A percentile compares a stretch with the other conserved stretches of the same genome.
Evolutionary conservation across 331 rosid species (phyloP).

Genomic region (Erythrophleum ivorense): DNA sequence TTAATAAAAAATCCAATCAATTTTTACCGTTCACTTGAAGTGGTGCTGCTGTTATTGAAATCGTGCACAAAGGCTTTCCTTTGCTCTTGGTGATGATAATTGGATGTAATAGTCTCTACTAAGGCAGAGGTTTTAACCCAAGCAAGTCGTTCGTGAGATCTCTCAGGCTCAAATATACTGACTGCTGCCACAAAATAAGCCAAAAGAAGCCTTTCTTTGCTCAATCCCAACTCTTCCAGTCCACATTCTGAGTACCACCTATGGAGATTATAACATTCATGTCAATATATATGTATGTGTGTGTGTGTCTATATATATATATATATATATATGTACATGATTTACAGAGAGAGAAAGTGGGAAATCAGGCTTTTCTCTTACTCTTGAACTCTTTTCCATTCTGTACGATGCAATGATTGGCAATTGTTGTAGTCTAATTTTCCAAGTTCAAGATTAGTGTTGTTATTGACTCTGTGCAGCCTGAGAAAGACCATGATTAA

Average conservation of each 20-base stretch:
- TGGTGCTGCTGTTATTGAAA: conserved; percentile 32
- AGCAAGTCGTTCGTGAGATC: conserved; percentile 40
- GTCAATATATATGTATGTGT: too few relatives aligned
- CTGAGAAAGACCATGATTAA: conserved; percentile 26
- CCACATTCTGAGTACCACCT: conserved; percentile 32
- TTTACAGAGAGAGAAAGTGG: neutral
- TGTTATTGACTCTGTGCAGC: conserved; percentile 59
- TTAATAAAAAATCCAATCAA: too few relatives aligned
- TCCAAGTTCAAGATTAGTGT: conserved; percentile 59
- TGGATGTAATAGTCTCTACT: conserved; percentile 43
- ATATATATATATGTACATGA: too few relatives aligned
- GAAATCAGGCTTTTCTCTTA: conserved; percentile 7
- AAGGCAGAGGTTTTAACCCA: conserved; percentile 59
- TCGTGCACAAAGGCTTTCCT: conserved; percentile 46
- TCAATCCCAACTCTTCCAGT: conserved; percentile 48
- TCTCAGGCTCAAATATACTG: conserved; percentile 51
- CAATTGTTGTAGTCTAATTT: conserved; percentile 63
- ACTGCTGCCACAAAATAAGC: conserved; percentile 57
- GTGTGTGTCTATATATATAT: too few relatives aligned
- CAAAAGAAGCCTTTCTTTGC: conserved; percentile 48
- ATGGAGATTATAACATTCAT: neutral
- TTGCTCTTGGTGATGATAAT: conserved; percentile 32
- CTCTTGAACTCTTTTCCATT: conserved; percentile 61
- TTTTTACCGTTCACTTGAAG: conserved; percentile 39
- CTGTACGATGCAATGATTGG: conserved; percentile 58